Conservation (phyloP, 2,329 filamentous ascomycete genomes). For the Beauveria australis region DNA sequence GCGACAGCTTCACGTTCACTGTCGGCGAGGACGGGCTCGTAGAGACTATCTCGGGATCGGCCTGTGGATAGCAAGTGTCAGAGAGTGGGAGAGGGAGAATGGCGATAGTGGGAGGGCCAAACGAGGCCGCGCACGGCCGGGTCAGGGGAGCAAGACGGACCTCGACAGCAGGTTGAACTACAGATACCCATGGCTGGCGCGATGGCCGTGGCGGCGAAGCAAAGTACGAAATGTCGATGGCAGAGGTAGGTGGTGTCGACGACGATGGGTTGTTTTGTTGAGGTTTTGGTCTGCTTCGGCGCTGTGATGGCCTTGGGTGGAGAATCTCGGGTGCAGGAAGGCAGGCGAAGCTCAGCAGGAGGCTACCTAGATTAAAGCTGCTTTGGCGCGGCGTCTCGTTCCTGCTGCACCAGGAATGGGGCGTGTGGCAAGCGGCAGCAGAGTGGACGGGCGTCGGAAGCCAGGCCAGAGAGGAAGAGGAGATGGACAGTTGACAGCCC, state of each 20-base stretch:
- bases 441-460: not conserved
- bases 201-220: conserved; percentile 12
- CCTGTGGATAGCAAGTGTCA: conserved; percentile 34
- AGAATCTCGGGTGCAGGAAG: conserved; percentile 6
- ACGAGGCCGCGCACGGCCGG: not conserved
- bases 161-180: conserved; percentile 52
- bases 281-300: conserved; percentile 6
- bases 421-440: not conserved
- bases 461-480: not conserved
- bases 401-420: not conserved
- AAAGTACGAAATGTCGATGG: conserved; percentile 2
- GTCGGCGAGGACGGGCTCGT: conserved; percentile 84
- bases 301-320: conserved; percentile 1
- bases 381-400: not conserved
- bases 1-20: conserved; percentile 96
- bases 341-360: conserved; percentile 6
- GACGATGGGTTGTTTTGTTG: conserved; percentile 8
- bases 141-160: conserved; percentile 17
- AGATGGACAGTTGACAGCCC: not conserved
- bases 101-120: not conserved
- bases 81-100: not conserved
- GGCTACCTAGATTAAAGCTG: not conserved
- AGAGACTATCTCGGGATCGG: conserved; percentile 71
- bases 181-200: conserved; percentile 49
- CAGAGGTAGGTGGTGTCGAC: not conserved